Evolutionary conservation across 2,329 filamentous ascomycete genomes (phyloP).

Genomic region (Alternaria solani): DNA sequence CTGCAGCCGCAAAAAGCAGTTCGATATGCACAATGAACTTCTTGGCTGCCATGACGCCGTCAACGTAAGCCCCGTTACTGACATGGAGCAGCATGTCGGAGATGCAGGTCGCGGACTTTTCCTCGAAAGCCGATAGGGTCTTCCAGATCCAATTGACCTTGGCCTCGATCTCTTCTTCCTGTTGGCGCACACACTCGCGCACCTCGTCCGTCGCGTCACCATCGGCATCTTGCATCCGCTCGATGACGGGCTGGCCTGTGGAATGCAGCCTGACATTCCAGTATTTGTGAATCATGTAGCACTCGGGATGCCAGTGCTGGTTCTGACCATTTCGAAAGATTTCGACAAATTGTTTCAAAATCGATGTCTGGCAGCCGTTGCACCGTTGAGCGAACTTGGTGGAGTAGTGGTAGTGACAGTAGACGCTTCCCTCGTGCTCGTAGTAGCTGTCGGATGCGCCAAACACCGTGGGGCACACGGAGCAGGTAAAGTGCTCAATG

Average conservation of each 20-base stretch:
- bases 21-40: conserved; percentile 97
- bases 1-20: conserved; percentile 86
- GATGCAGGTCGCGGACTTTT: conserved; percentile 96
- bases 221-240: conserved; percentile 50
- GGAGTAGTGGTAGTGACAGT: conserved; percentile 98
- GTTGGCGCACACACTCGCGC: conserved; percentile 77
- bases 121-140: conserved; percentile 94
- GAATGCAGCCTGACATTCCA: conserved; percentile 89
- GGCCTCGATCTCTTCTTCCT: conserved; percentile 95
- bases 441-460: conserved; percentile 99
- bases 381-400: conserved; percentile 96
- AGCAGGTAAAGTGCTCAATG: conserved; percentile 99
- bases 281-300: conserved; percentile 99
- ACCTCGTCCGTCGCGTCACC: conserved; percentile 70
- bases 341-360: conserved; percentile 98
- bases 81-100: conserved; percentile 99
- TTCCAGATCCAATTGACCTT: conserved; percentile 99
- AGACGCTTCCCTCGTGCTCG: conserved; percentile 94
- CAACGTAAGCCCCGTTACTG: conserved; percentile 95
- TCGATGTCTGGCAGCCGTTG: conserved; percentile 95
- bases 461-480: conserved; percentile 95
- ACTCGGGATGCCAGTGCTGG: conserved; percentile 99
- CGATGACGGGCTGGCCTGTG: conserved; percentile 51
- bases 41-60: conserved; percentile 92
- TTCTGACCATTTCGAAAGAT: conserved; percentile 98